Evolutionary conservation across 148 eudicot species (phyloP).

Genomic region (Bassia scoparia): DNA sequence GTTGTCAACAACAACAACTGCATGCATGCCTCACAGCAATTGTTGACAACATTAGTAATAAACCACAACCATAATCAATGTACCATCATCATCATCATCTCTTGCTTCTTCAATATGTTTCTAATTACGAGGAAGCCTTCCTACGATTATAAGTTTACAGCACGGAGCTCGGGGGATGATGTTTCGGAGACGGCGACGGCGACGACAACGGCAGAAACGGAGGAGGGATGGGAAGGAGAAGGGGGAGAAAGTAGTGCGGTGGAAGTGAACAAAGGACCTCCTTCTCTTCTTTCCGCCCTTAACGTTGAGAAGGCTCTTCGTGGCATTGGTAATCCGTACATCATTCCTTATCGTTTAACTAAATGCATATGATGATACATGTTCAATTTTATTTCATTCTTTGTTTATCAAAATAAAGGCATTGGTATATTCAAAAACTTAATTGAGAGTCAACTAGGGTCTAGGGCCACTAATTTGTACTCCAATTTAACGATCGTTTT

Average conservation of each 20-base stretch:
- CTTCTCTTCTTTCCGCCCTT: slow-evolving; percentile 69
- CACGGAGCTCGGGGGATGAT: slow-evolving; percentile 26
- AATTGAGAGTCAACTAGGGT: too few relatives aligned
- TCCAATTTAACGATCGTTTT: too few relatives aligned
- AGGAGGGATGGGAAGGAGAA: slow-evolving; percentile 18
- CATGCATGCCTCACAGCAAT: slow-evolving; percentile 14
- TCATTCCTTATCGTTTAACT: too few relatives aligned
- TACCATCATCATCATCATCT: too few relatives aligned
- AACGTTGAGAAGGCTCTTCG: slow-evolving; percentile 80
- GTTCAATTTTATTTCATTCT: too few relatives aligned
- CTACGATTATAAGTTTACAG: not conserved
- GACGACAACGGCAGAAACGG: not conserved
- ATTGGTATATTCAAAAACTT: too few relatives aligned
- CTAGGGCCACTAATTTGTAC: too few relatives aligned
- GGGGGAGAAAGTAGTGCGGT: slow-evolving; percentile 18
- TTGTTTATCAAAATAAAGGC: too few relatives aligned
- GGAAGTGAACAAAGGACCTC: slow-evolving; percentile 49
- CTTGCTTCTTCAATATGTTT: not conserved
- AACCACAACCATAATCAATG: not conserved
- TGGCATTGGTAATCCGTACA: slow-evolving; percentile 54
- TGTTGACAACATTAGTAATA: slow-evolving; percentile 3
- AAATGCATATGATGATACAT: too few relatives aligned
- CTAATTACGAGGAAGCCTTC: not conserved
- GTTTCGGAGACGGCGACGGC: slow-evolving; percentile 17
- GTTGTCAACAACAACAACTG: slow-evolving; percentile 12